phyloP scores from a whole-genome alignment of 2,329 filamentous ascomycete genomes.

The Parastagonospora avenae region DNA sequence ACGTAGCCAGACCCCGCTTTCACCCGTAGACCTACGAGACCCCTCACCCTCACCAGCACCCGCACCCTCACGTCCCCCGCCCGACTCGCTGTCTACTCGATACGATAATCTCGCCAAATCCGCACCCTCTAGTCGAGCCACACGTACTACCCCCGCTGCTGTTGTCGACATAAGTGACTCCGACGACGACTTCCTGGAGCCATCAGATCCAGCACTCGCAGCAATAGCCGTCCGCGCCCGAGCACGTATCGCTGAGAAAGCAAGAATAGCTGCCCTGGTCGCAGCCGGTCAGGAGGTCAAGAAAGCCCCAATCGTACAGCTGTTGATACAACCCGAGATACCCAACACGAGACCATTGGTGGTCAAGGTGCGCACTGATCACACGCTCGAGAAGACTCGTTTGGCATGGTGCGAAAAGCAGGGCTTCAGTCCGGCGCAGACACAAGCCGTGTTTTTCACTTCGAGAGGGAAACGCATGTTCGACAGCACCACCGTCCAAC shows the following conservation, averaged over 20 bases:
- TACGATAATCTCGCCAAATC: conserved; percentile 36
- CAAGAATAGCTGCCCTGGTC: conserved; percentile 7
- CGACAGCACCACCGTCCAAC: conserved; percentile 66
- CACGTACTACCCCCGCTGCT: conserved; percentile 10
- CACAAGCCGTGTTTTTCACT: conserved; percentile 71
- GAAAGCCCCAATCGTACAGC: conserved; percentile 54
- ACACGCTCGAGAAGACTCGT: conserved; percentile 70
- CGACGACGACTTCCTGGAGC: conserved; percentile 23
- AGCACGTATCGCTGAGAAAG: conserved; percentile 26
- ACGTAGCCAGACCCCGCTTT: conserved; percentile 31
- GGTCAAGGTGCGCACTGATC: conserved; percentile 69
- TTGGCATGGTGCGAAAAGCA: conserved; percentile 72
- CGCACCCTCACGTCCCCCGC: conserved; percentile 10
- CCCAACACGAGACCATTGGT: conserved; percentile 64
- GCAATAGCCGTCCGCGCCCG: conserved; percentile 34
- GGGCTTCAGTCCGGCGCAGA: conserved; percentile 54
- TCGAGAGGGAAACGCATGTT: conserved; percentile 77
- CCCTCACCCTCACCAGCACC: conserved; percentile 5
- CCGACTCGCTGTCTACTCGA: conserved; percentile 32
- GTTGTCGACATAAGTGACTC: conserved; percentile 35
- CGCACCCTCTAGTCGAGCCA: conserved; percentile 9
- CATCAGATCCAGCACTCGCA: conserved; percentile 31
- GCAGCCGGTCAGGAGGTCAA: conserved; percentile 6
- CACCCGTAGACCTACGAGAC: conserved; percentile 2
- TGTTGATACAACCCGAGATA: conserved; percentile 73